These are phyloP conservation scores for Seminavis robusta DNA, from an alignment of 108 stramenopile species.

Conservation along the genomic window DNA sequence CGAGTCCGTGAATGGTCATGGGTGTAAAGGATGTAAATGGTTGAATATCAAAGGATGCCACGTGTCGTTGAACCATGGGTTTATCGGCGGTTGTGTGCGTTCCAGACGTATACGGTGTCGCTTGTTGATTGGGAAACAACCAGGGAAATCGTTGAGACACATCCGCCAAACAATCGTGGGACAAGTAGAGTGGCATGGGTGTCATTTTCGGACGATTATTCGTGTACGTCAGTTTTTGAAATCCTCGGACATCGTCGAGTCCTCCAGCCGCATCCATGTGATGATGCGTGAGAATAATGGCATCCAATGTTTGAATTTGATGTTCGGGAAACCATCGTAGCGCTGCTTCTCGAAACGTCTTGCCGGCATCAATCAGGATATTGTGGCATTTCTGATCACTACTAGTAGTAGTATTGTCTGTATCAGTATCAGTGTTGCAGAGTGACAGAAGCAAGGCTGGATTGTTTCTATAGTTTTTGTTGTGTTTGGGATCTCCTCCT, in stretches of 20 bases:
- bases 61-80: conserved; percentile 47
- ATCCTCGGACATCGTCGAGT: conserved; percentile 79
- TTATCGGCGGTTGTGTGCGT: conserved; percentile 1
- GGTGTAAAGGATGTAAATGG: conserved; percentile 53
- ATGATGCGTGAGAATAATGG: conserved; percentile 78
- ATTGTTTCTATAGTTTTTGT: conserved; percentile 84
- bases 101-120: not conserved
- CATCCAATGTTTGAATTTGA: conserved; percentile 56
- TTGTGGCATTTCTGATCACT: conserved; percentile 21
- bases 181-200: conserved; percentile 59
- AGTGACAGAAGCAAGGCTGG: conserved; percentile 68
- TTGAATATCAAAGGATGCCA: conserved; percentile 60
- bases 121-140: conserved; percentile 47
- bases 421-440: conserved; percentile 14
- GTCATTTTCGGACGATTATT: conserved; percentile 20
- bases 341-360: conserved; percentile 81
- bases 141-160: conserved; percentile 62
- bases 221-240: conserved; percentile 32
- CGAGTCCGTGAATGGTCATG: conserved; percentile 48
- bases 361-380: conserved; percentile 84
- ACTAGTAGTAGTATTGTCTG: conserved; percentile 9
- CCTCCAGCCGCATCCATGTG: conserved; percentile 84
- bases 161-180: conserved; percentile 39
- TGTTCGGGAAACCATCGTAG: conserved; percentile 75
- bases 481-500: conserved; percentile 75